Evolutionary conservation across 1,284 basidiomycete genomes (phyloP).

Genomic region (Cystobasidiaceae sp.): DNA sequence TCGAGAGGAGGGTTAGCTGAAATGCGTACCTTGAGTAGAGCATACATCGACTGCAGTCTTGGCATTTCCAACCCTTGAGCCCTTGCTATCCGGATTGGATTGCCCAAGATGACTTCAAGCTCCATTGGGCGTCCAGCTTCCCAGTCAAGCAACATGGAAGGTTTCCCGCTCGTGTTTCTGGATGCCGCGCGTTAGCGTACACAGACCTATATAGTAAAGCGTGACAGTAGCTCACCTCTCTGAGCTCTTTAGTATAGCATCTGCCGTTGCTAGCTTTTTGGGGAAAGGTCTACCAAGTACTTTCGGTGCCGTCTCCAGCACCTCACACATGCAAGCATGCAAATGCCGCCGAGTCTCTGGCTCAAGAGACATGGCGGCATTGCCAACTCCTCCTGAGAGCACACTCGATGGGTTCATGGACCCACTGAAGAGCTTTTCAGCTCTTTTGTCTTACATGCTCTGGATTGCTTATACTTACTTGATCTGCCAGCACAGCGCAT

Average conservation of each 20-base stretch:
- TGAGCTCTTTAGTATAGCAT: slow-evolving; percentile 46
- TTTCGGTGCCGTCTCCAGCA: slow-evolving; percentile 46
- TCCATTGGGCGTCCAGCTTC: slow-evolving; percentile 47
- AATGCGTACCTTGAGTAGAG: slow-evolving; percentile 45
- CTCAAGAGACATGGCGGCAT: slow-evolving; percentile 48
- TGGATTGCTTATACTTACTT: background rate
- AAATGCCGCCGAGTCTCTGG: slow-evolving; percentile 46
- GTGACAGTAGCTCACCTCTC: slow-evolving; percentile 38
- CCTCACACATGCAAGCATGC: slow-evolving; percentile 48
- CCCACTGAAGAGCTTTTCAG: slow-evolving; percentile 44
- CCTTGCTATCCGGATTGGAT: slow-evolving; percentile 45
- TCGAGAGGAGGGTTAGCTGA: background rate
- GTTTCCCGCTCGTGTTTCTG: slow-evolving; percentile 47
- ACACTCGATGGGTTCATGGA: slow-evolving; percentile 50
- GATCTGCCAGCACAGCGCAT: slow-evolving; percentile 5
- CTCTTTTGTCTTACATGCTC: background rate
- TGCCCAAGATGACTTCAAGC: slow-evolving; percentile 48
- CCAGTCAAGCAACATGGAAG: slow-evolving; percentile 51
- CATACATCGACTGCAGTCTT: slow-evolving; percentile 49
- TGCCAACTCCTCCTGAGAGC: slow-evolving; percentile 48
- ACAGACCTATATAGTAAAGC: too few species aligned
- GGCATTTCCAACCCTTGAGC: slow-evolving; percentile 47
- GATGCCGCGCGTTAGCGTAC: too few species aligned
- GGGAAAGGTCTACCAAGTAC: slow-evolving; percentile 47
- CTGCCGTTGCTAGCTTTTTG: slow-evolving; percentile 46